These are phyloP conservation scores for Acacia pycnantha DNA, from an alignment of 331 rosid species.

Conservation along the genomic window DNA sequence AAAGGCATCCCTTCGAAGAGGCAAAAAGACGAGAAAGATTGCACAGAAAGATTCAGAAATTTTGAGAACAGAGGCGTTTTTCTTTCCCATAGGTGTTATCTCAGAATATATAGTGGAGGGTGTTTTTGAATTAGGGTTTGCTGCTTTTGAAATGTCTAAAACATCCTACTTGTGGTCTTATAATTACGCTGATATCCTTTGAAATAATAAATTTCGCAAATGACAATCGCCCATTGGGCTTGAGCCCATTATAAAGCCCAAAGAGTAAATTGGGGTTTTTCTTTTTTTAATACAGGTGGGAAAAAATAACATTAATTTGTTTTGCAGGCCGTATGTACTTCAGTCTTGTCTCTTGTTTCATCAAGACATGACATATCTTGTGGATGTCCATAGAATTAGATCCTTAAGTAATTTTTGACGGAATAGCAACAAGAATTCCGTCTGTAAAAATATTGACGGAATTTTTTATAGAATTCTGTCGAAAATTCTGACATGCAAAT, in stretches of 20 bases:
- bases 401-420: too few species aligned
- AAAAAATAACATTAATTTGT: background rate
- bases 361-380: too few species aligned
- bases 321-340: too few species aligned
- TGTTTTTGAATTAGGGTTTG: background rate
- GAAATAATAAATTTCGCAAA: too few species aligned
- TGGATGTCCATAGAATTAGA: too few species aligned
- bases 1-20: constrained; percentile 45
- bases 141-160: background rate
- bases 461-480: too few species aligned
- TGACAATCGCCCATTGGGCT: background rate
- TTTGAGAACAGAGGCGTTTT: background rate
- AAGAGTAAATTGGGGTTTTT: too few species aligned
- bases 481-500: too few species aligned
- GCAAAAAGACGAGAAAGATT: background rate
- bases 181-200: background rate
- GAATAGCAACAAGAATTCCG: too few species aligned
- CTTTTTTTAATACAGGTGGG: too few species aligned
- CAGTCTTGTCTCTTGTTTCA: too few species aligned
- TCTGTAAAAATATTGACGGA: too few species aligned
- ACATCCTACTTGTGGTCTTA: background rate
- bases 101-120: background rate
- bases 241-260: background rate
- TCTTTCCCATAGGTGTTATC: background rate
- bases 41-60: background rate